These are phyloP conservation scores for Myochromella boudieri DNA, from an alignment of 768 basidiomycete genomes.

Conservation along the genomic window DNA sequence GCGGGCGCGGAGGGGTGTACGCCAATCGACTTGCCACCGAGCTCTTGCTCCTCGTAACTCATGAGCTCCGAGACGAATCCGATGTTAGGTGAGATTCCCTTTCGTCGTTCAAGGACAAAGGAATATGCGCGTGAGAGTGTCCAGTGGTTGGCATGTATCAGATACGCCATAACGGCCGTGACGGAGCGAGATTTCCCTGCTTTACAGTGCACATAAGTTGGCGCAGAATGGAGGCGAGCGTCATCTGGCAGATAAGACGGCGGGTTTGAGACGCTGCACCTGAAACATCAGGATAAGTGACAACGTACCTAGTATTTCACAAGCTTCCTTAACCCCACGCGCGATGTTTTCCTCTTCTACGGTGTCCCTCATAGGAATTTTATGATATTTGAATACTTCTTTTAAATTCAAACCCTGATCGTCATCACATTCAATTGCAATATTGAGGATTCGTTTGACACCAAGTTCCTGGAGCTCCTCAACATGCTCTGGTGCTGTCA, in stretches of 20 bases:
- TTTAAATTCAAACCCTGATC: constrained; percentile 70
- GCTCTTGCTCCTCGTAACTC: constrained; percentile 91
- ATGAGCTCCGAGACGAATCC: constrained; percentile 97
- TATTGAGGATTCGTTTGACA: constrained; percentile 86
- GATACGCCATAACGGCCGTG: constrained; percentile 95
- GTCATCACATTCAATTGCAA: constrained; percentile 88
- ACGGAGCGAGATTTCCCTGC: constrained; percentile 95
- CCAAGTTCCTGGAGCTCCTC: constrained; percentile 71
- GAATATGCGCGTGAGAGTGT: constrained; percentile 88
- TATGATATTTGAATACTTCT: constrained; percentile 75
- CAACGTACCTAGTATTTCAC: constrained; percentile 79
- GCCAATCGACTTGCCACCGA: constrained; percentile 74
- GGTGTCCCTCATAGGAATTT: constrained; percentile 92
- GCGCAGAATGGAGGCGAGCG: constrained; percentile 82
- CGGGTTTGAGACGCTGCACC: neutral
- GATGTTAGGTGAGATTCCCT: constrained; percentile 95
- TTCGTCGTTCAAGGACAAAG: constrained; percentile 89
- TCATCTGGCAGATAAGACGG: constrained; percentile 62
- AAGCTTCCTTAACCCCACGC: constrained; percentile 79
- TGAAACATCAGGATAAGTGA: neutral
- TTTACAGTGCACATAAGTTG: constrained; percentile 95
- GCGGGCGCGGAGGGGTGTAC: constrained; percentile 45
- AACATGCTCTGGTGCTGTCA: constrained; percentile 72
- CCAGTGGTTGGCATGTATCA: constrained; percentile 98
- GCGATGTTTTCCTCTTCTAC: constrained; percentile 92